Base-by-base conservation (phyloP, 176 grass and related monocot genomes). In the Microstegium vimineum region DNA sequence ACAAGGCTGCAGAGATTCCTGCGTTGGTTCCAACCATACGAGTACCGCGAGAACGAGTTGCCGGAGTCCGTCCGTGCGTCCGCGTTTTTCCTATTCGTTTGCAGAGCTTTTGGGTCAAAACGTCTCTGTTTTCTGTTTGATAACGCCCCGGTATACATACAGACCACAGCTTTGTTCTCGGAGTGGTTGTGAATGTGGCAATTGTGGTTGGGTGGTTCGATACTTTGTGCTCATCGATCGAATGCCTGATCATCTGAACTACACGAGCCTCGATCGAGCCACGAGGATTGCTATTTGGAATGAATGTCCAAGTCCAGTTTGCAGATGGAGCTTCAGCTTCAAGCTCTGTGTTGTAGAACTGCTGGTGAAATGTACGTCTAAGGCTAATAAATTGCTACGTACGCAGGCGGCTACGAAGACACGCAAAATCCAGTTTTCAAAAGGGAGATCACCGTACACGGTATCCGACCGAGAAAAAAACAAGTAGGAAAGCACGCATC, bases 11-110 rank as follows among this genome's bases (percentile, higher is more conserved):
- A 12, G 33, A 73, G 47, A 75, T 84, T 77, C 81, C 6, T 56
- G 60, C 40, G 81, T 67, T 84, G 14, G 60, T 84, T 79, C 75
- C 82, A 46, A 83, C 46, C 69, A 80, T 74, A 74, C 36, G 31
- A 69, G 45, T 54, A 68, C 77, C 63, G 15, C 75, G 32, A 71
- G 4, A 71, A 28, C 10, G 66, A 15, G 13, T 25, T 12, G 36
- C 34, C 4, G 43, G 43, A 46, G 43, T 46, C 62, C 38, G 40
- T 78, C 15, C 10, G 25, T 64, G 38, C n/a, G n/a, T n/a, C n/a
- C n/a, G n/a, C n/a, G n/a, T n/a, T 35, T 46, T 78, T 64, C 8
- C 27, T 65, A 4, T 78, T n/a, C 10, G 10, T n/a, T 32, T 22
- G 11, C 7, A 2, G 10, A 4, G 63, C 31, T 35, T 33, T 61